Conservation (phyloP, 345 rosid genomes). For the Camelina sativa region DNA sequence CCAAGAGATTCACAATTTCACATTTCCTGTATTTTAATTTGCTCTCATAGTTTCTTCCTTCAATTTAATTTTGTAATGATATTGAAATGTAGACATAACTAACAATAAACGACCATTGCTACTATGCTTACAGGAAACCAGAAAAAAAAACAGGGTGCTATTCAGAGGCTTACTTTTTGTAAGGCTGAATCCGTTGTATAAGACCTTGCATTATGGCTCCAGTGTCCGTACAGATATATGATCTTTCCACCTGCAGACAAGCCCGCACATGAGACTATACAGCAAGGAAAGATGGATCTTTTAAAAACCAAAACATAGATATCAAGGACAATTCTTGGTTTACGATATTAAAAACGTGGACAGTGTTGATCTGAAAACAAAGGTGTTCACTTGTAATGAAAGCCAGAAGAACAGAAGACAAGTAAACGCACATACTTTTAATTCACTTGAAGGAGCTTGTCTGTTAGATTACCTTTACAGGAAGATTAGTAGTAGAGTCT, state of each 20-base stretch:
- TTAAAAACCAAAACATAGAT: conserved; percentile 10
- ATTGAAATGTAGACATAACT: not conserved
- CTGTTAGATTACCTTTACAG: conserved; percentile 66
- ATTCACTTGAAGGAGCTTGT: conserved; percentile 5
- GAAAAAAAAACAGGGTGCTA: conserved; percentile 9
- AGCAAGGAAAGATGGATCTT: conserved; percentile 12
- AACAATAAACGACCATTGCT: not conserved
- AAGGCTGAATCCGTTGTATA: conserved; percentile 61
- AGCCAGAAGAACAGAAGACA: conserved; percentile 7
- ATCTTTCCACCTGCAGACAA: conserved; percentile 77
- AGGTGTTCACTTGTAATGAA: conserved; percentile 3
- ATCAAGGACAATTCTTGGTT: conserved; percentile 23
- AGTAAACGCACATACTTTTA: not conserved
- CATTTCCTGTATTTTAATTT: not conserved
- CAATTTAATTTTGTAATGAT: not conserved
- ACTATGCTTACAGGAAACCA: conserved; percentile 24
- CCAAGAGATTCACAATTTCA: conserved; percentile 1
- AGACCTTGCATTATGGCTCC: conserved; percentile 83
- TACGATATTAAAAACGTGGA: not conserved
- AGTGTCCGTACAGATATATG: conserved; percentile 89
- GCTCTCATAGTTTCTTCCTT: conserved; percentile 8
- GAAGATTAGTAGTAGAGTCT: conserved; percentile 90
- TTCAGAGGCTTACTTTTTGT: conserved; percentile 61
- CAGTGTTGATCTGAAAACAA: conserved; percentile 1
- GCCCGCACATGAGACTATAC: conserved; percentile 21